phyloP scores from a whole-genome alignment of 371 early-diverging fungal species.

The Nematocida sp. region DNA sequence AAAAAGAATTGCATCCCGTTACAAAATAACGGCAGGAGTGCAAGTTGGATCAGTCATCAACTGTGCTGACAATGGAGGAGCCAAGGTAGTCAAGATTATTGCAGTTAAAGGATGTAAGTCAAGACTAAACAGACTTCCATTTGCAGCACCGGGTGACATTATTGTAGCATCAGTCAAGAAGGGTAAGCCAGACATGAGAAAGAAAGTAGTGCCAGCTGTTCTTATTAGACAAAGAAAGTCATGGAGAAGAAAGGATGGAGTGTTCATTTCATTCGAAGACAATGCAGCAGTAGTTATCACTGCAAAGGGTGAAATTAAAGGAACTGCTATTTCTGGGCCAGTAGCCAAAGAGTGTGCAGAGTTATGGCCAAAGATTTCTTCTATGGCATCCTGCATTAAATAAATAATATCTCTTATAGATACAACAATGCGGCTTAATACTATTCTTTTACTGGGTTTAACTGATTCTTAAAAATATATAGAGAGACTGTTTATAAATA shows the following conservation, averaged over 20 bases:
- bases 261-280: conserved; percentile 94
- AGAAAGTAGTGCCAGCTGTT: conserved; percentile 98
- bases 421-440: background rate
- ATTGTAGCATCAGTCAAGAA: conserved; percentile 97
- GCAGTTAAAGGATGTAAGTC: conserved; percentile 91
- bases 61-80: conserved; percentile 99
- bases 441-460: too few species aligned
- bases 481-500: too few species aligned
- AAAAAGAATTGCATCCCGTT: conserved; percentile 50
- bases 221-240: conserved; percentile 98
- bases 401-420: conserved; percentile 38
- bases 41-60: conserved; percentile 98
- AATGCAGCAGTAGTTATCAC: conserved; percentile 94
- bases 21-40: conserved; percentile 80
- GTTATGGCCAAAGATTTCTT: conserved; percentile 99
- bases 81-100: conserved; percentile 98
- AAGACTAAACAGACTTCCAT: conserved; percentile 93
- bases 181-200: conserved; percentile 99
- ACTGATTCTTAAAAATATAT: too few species aligned
- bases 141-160: conserved; percentile 99
- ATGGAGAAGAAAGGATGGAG: conserved; percentile 97
- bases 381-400: conserved; percentile 72
- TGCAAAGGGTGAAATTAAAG: conserved; percentile 99
- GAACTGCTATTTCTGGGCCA: conserved; percentile 98
- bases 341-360: conserved; percentile 99